Percentiles rank a stretch among this genome's conserved stretches.
Evolutionary conservation across 495 filamentous ascomycete genomes (phyloP).

Genomic region (Tricharina praecox): DNA sequence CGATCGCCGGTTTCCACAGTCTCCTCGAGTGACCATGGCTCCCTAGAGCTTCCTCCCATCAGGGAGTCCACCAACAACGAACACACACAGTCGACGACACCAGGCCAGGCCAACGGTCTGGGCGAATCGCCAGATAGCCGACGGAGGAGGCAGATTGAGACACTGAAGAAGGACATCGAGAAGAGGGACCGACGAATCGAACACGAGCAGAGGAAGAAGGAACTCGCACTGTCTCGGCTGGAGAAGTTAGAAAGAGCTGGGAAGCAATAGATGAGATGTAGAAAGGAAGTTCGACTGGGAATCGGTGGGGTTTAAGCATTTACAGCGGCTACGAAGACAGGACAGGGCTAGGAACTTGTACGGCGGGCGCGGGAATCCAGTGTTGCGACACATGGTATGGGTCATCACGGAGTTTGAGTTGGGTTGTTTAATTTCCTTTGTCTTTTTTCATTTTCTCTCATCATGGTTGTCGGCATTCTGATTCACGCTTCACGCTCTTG

Average conservation of each 20-base stretch:
- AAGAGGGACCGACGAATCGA: conserved; percentile 2
- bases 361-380: background rate
- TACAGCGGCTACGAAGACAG: too few species aligned
- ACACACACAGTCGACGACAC: background rate
- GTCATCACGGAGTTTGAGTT: background rate
- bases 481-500: too few species aligned
- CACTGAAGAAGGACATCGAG: background rate
- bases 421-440: too few species aligned
- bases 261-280: background rate
- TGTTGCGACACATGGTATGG: background rate
- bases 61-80: background rate
- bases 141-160: background rate
- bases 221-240: background rate
- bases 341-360: background rate
- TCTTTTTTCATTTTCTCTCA: too few species aligned
- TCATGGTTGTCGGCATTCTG: too few species aligned
- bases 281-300: background rate
- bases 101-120: background rate
- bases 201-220: background rate
- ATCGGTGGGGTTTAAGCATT: too few species aligned
- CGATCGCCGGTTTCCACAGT: conserved; percentile 1
- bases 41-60: background rate
- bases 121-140: background rate
- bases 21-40: background rate
- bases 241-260: background rate